Percentiles rank a stretch among this genome's conserved stretches.
Evolutionary conservation across 805 yeast genomes (phyloP).

Genomic region (Metschnikowia proteae): DNA sequence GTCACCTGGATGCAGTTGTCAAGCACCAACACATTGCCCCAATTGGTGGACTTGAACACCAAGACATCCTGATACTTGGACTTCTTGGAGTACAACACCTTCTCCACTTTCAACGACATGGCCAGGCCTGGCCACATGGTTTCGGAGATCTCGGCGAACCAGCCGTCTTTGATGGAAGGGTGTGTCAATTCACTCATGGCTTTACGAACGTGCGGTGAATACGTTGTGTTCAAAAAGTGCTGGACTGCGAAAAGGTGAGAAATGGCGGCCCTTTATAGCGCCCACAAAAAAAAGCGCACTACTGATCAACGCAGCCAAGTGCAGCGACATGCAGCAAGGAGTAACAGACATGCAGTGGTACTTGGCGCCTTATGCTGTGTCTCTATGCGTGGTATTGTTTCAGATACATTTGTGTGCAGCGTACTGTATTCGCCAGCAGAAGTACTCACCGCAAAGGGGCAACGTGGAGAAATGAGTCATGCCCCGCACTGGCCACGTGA

Average conservation of each 20-base stretch:
- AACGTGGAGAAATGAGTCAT: background rate
- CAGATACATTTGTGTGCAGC: background rate
- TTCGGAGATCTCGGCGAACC: constrained; percentile 94
- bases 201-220: no score
- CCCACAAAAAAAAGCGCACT: background rate
- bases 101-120: constrained; percentile 83
- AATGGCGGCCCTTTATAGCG: constrained; percentile 1
- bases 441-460: background rate
- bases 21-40: constrained; percentile 91
- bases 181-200: constrained; percentile 43
- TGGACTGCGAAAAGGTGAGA: background rate
- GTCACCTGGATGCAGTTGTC: constrained; percentile 96
- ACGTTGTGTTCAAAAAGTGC: background rate
- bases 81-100: constrained; percentile 78
- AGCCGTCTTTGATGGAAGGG: constrained; percentile 73
- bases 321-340: background rate
- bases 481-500: background rate
- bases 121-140: constrained; percentile 99
- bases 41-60: constrained; percentile 87
- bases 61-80: constrained; percentile 91
- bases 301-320: background rate
- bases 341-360: background rate
- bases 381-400: background rate
- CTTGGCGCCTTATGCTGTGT: background rate
- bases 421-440: no score